Evolutionary conservation across 164 flowering plant species (phyloP), one percentile per base, ranked within the genome.

Genomic region (Macadamia tetraphylla): DNA sequence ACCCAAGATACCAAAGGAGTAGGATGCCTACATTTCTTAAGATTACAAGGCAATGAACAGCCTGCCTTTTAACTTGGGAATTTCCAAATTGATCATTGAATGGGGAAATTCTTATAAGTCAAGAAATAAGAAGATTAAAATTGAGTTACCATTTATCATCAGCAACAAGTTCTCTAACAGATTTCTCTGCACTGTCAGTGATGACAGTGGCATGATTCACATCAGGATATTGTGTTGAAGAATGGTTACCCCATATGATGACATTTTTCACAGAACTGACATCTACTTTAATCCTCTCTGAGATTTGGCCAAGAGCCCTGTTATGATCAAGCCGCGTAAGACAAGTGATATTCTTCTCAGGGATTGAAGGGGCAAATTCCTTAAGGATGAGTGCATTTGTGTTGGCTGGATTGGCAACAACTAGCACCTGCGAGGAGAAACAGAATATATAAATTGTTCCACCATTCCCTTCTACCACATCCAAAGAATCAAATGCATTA

Each of bases 71-170:
- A 6, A 31, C 29, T 13, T 6, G 9, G 51, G 51, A 9, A 35
- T 35, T 49, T 2, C 8, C 15, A 49, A 14, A 53, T 53, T 53
- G 17, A 11, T n/a, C n/a, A 53, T 14, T 53, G 51, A 46, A 3
- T 46, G 9, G 51, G 51, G 51, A 3, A 46, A 11, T 46, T 46
- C 9, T 46, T 11, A 11, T 3, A 46, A 46, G 7, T 8, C 51
- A 46, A 46, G 40, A 8, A 46, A 23, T 23, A 0, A 46, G 51
- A 46, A 46, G 51, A 46, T 46, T 9, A 11, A 3, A 46, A 11
- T 3, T 46, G 51, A 46, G n/a, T 53, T 86, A 94, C 99, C 99
- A 94, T 68, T 74, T 82, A 80, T 94, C 96, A 84, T 94, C 87
- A 18, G 79, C 76, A 70, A 94, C 88, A 65, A 92, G 96, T 81